A percentile compares a stretch with the other conserved stretches of the same genome.
These are phyloP conservation scores for Yamadazyma dendronema DNA, from an alignment of 1,139 yeast genomes.

Conservation along the genomic window DNA sequence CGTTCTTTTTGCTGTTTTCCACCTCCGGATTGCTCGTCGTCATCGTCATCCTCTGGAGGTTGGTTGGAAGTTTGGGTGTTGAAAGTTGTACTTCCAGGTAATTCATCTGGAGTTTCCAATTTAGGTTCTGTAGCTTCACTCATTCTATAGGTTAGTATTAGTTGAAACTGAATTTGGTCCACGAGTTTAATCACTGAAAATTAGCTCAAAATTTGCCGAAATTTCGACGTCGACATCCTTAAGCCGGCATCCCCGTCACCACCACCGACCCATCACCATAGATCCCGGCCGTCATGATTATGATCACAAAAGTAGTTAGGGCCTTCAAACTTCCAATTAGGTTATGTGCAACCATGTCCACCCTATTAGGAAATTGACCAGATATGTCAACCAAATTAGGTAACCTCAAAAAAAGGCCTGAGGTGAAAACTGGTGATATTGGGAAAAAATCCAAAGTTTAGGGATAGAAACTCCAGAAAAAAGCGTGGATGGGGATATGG, in stretches of 20 bases:
- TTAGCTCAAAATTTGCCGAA: too few species aligned
- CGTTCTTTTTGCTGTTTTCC: slow-evolving; percentile 71
- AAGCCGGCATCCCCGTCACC: too few species aligned
- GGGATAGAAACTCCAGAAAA: background rate
- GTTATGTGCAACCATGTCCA: slow-evolving; percentile 20
- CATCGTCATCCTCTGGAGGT: slow-evolving; percentile 56
- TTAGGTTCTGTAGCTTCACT: slow-evolving; percentile 42
- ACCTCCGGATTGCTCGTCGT: slow-evolving; percentile 61
- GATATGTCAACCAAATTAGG: slow-evolving; percentile 23
- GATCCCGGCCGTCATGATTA: too few species aligned
- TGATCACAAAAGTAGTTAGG: too few species aligned
- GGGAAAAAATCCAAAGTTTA: background rate
- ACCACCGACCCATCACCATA: background rate
- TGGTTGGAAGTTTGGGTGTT: slow-evolving; percentile 12
- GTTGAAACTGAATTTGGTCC: slow-evolving; percentile 9
- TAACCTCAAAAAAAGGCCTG: too few species aligned
- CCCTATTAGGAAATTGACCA: slow-evolving; percentile 25
- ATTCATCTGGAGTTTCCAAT: slow-evolving; percentile 36
- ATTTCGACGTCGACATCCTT: too few species aligned
- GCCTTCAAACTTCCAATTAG: too few species aligned
- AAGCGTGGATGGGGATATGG: too few species aligned
- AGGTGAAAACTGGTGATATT: slow-evolving; percentile 7
- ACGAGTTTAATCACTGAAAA: too few species aligned
- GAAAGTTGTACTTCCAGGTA: slow-evolving; percentile 17
- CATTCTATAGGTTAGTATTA: slow-evolving; percentile 22